Conservation (phyloP, 1,284 basidiomycete species). For the Cryptococcus deneoformans region DNA sequence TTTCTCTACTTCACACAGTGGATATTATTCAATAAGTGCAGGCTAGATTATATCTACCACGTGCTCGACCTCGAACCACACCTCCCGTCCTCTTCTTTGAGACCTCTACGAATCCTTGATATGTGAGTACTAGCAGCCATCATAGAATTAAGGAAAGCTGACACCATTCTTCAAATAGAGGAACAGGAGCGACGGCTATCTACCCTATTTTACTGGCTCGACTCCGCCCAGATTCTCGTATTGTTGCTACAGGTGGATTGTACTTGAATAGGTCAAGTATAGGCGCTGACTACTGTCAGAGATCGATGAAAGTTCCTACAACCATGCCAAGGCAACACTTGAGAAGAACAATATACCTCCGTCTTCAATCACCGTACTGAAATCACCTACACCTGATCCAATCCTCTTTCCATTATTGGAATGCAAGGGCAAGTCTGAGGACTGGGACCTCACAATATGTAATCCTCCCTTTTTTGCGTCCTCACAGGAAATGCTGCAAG, state of each 20-base stretch:
- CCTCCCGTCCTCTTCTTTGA: conserved; percentile 11
- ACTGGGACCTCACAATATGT: conserved; percentile 69
- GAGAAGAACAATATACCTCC: conserved; percentile 55
- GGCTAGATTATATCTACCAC: conserved; percentile 73
- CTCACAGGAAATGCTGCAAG: conserved; percentile 61
- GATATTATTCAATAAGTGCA: conserved; percentile 32
- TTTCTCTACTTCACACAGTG: neutral
- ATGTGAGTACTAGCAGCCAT: conserved; percentile 48
- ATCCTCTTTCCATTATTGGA: conserved; percentile 57
- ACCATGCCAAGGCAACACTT: conserved; percentile 59
- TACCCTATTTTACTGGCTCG: conserved; percentile 76
- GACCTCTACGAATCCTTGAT: conserved; percentile 50
- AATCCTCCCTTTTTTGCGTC: conserved; percentile 88
- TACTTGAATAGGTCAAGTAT: neutral
- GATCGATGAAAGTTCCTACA: conserved; percentile 61
- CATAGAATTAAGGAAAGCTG: conserved; percentile 48
- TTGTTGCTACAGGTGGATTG: conserved; percentile 67
- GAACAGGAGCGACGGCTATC: conserved; percentile 86
- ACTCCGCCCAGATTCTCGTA: conserved; percentile 57
- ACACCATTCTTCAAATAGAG: conserved; percentile 53
- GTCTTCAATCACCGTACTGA: conserved; percentile 54
- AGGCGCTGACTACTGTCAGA: conserved; percentile 52
- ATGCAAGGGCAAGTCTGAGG: neutral
- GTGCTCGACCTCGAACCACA: conserved; percentile 60
- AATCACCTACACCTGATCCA: conserved; percentile 46